Percentiles rank a stretch among this genome's conserved stretches.
Conservation (phyloP, 1,284 basidiomycete genomes). For the Prillingera fragicola region DNA sequence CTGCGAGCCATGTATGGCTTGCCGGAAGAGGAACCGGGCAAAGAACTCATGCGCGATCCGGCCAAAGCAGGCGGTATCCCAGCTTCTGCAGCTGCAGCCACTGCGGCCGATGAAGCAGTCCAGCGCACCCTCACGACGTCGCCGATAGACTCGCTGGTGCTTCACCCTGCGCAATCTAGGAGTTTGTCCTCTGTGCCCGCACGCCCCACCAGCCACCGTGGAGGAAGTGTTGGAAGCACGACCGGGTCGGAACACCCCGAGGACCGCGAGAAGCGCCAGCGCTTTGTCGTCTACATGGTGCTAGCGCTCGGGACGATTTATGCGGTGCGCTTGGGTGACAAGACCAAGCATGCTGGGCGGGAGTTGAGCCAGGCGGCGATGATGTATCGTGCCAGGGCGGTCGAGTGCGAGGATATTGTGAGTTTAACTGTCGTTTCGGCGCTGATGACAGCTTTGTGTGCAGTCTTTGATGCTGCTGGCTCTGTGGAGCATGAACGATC, state of each 20-base stretch:
- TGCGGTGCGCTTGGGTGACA: constrained; percentile 21
- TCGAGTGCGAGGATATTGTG: constrained; percentile 27
- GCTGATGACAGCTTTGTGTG: constrained; percentile 18
- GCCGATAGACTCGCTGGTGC: constrained; percentile 7
- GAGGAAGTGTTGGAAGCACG: no score
- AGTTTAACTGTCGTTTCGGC: constrained; percentile 12
- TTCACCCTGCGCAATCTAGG: no score
- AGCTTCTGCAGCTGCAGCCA: not conserved
- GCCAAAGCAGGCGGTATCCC: not conserved
- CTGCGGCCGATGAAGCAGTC: not conserved
- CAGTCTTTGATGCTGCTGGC: constrained; percentile 27
- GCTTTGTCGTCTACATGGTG: constrained; percentile 34
- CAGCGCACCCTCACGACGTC: constrained; percentile 5
- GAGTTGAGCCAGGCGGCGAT: constrained; percentile 18
- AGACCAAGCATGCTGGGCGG: constrained; percentile 12
- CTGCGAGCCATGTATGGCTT: constrained; percentile 23
- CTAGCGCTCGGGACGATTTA: constrained; percentile 26
- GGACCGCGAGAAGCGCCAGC: constrained; percentile 23
- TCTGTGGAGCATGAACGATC: constrained; percentile 25
- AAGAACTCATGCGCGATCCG: no score
- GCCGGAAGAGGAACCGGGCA: not conserved
- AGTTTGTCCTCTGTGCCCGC: no score
- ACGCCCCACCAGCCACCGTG: no score
- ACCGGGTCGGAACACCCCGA: not conserved
- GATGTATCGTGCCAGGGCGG: constrained; percentile 16